These are phyloP conservation scores for Trifolium pratense DNA, from an alignment of 306 rosid genomes.

Conservation along the genomic window DNA sequence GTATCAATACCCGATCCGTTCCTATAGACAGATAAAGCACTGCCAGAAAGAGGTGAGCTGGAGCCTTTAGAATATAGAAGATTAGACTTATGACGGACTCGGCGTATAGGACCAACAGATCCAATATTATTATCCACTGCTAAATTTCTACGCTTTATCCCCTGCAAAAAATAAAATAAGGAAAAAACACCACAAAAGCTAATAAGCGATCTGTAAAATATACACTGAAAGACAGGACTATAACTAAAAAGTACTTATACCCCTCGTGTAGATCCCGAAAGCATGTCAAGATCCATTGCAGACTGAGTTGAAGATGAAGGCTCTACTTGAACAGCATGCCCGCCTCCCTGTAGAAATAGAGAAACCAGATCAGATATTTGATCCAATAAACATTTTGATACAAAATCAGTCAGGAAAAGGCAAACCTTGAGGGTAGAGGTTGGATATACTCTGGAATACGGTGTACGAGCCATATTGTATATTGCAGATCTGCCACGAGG, in stretches of 20 bases:
- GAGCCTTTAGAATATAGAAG: constrained; percentile 66
- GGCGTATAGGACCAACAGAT: constrained; percentile 81
- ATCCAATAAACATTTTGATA: constrained; percentile 9
- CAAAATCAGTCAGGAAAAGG: constrained; percentile 22
- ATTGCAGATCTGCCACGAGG: constrained; percentile 87
- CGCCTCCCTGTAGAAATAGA: constrained; percentile 54
- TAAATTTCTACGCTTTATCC: constrained; percentile 68
- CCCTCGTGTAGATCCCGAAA: constrained; percentile 62
- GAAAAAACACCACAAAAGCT: constrained; percentile 21
- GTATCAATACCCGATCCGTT: constrained; percentile 47
- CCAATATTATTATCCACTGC: constrained; percentile 78
- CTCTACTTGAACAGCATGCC: constrained; percentile 50
- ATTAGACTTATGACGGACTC: constrained; percentile 78
- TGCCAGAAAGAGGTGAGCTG: constrained; percentile 56
- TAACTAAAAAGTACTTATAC: constrained; percentile 47
- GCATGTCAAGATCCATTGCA: constrained; percentile 55
- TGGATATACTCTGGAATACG: constrained; percentile 72
- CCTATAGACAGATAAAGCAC: constrained; percentile 49
- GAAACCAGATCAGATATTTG: constrained; percentile 33
- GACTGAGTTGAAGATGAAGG: constrained; percentile 65
- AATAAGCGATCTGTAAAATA: constrained; percentile 29
- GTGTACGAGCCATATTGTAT: constrained; percentile 83
- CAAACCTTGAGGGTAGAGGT: constrained; percentile 64
- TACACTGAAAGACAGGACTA: constrained; percentile 18
- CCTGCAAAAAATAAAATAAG: constrained; percentile 54